Conservation (phyloP, 2,329 filamentous ascomycete genomes). For the Scedosporium apiospermum region DNA sequence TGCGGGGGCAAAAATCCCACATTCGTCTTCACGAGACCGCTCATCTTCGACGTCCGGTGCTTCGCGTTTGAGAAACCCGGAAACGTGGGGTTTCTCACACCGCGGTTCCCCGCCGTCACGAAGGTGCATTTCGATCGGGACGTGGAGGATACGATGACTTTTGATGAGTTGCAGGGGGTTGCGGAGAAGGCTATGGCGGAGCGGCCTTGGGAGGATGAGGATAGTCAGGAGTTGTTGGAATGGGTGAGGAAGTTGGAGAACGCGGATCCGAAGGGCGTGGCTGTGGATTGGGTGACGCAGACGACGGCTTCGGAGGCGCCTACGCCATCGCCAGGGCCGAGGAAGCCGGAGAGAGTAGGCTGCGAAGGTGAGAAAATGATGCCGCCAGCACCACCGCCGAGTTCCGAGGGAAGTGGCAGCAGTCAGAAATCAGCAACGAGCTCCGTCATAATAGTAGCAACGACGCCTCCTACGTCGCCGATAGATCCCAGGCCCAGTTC, state of each 20-base stretch:
- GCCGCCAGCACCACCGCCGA: neutral
- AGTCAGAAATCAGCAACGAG: neutral
- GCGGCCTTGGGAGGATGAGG: slow-evolving; percentile 31
- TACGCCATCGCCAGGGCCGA: slow-evolving; percentile 21
- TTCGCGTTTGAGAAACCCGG: slow-evolving; percentile 68
- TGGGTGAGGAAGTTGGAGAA: slow-evolving; percentile 55
- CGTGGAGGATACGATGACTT: slow-evolving; percentile 58
- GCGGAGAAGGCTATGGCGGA: slow-evolving; percentile 46
- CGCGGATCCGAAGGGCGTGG: slow-evolving; percentile 35
- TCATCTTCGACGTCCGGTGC: slow-evolving; percentile 72
- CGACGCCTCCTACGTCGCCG: neutral
- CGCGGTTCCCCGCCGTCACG: slow-evolving; percentile 65
- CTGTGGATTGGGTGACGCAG: slow-evolving; percentile 35
- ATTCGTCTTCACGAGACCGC: slow-evolving; percentile 56
- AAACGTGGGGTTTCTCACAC: slow-evolving; percentile 60
- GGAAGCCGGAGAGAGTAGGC: neutral
- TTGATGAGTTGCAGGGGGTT: slow-evolving; percentile 59
- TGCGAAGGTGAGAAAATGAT: neutral
- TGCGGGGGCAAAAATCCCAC: slow-evolving; percentile 32
- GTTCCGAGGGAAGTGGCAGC: neutral
- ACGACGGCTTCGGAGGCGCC: slow-evolving; percentile 28
- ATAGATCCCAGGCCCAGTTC: neutral
- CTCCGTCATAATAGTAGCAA: neutral
- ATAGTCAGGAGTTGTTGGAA: slow-evolving; percentile 49
- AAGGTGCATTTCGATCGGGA: slow-evolving; percentile 72